These are phyloP conservation scores for Halophytophthora batemanensis DNA, from an alignment of 352 stramenopile genomes.

Conservation along the genomic window DNA sequence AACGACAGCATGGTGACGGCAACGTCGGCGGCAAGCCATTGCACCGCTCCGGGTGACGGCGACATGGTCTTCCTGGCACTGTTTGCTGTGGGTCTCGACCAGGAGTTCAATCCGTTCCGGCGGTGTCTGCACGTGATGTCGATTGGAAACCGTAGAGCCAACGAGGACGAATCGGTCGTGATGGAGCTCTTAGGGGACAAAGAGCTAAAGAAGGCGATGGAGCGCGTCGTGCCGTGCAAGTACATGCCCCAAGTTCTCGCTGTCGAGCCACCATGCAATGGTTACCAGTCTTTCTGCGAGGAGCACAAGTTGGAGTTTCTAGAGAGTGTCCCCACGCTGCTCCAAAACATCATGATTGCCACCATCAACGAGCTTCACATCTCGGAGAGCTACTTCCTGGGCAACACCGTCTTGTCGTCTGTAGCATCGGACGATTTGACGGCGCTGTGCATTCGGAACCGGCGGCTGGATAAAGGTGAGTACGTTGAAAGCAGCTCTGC, in stretches of 20 bases:
- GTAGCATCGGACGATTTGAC: not conserved
- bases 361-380: slow-evolving; percentile 50
- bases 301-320: slow-evolving; percentile 49
- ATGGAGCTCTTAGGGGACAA: slow-evolving; percentile 24
- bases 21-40: not conserved
- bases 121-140: slow-evolving; percentile 55
- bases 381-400: slow-evolving; percentile 28
- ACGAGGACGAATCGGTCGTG: slow-evolving; percentile 13
- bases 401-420: slow-evolving; percentile 19
- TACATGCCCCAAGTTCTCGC: slow-evolving; percentile 49
- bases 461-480: slow-evolving; percentile 36
- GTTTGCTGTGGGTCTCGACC: slow-evolving; percentile 59
- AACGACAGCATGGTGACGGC: not conserved
- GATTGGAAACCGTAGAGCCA: slow-evolving; percentile 9
- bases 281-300: slow-evolving; percentile 34
- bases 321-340: slow-evolving; percentile 54
- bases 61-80: slow-evolving; percentile 36
- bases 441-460: slow-evolving; percentile 18
- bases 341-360: slow-evolving; percentile 64
- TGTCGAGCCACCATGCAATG: slow-evolving; percentile 37
- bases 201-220: slow-evolving; percentile 37
- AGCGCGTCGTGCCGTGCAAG: slow-evolving; percentile 33
- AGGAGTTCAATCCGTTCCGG: slow-evolving; percentile 62
- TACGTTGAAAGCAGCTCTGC: slow-evolving; percentile 32
- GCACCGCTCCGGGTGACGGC: not conserved